Conservation (phyloP, 140 eudicot species). For the Cichorium intybus region DNA sequence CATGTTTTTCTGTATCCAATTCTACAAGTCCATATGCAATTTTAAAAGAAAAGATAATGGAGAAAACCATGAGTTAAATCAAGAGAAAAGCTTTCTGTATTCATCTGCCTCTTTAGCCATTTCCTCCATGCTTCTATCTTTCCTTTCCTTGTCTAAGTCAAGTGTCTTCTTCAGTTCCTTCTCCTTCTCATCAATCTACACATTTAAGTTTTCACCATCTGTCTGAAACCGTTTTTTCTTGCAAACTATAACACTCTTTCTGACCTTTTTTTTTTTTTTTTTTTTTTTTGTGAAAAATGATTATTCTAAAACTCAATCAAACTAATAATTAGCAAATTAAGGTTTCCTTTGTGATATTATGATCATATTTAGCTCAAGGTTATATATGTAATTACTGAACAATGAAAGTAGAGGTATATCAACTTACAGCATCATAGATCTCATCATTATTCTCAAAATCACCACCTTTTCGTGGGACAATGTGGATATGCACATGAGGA, state of each 20-base stretch:
- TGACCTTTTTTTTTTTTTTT: no score
- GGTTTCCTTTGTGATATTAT: no score
- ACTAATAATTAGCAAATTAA: no score
- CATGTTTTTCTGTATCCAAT: not conserved
- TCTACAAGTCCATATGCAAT: not conserved
- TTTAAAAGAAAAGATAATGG: not conserved
- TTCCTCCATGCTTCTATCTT: constrained; percentile 85
- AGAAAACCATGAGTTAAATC: constrained; percentile 12
- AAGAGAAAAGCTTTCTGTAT: constrained; percentile 57
- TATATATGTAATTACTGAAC: not conserved
- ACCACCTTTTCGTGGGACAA: constrained; percentile 76
- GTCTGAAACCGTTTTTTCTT: no score
- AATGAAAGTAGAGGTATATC: not conserved
- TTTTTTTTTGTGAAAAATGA: no score
- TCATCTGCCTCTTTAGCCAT: constrained; percentile 84
- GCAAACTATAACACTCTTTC: no score
- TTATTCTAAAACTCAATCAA: no score
- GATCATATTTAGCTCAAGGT: no score
- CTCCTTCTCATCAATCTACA: constrained; percentile 87
- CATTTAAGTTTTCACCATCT: no score
- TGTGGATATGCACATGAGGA: constrained; percentile 92
- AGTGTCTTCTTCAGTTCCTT: constrained; percentile 77
- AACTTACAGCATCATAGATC: constrained; percentile 95
- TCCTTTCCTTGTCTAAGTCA: constrained; percentile 86
- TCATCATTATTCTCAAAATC: constrained; percentile 93